Conservation (phyloP, 2,329 filamentous ascomycete species). For the Metarhizium brunneum region DNA sequence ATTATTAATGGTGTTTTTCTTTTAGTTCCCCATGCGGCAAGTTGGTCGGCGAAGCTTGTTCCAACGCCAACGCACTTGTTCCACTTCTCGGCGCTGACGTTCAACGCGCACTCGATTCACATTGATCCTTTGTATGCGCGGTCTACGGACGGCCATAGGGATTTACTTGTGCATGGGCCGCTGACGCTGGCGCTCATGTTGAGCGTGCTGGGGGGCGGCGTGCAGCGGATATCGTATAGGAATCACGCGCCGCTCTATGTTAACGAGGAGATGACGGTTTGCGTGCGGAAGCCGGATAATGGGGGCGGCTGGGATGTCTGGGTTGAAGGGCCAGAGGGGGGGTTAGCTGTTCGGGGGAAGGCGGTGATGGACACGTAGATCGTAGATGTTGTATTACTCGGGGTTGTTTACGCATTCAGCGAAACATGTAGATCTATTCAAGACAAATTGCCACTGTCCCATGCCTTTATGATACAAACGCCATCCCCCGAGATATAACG, state of each 20-base stretch:
- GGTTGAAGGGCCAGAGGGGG: slow-evolving; percentile 53
- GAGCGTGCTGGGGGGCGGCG: slow-evolving; percentile 40
- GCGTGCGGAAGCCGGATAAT: slow-evolving; percentile 39
- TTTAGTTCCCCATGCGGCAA: slow-evolving; percentile 19
- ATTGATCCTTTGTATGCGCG: slow-evolving; percentile 64
- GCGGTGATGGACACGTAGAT: slow-evolving; percentile 15
- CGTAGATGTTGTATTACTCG: background rate
- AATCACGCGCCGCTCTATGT: slow-evolving; percentile 78
- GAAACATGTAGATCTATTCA: background rate
- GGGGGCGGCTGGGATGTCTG: slow-evolving; percentile 48
- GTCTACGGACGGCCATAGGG: slow-evolving; percentile 62
- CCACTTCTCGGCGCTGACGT: slow-evolving; percentile 81
- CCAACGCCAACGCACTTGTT: slow-evolving; percentile 70
- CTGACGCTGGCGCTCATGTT: slow-evolving; percentile 71
- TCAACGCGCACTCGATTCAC: slow-evolving; percentile 90
- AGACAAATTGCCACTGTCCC: background rate
- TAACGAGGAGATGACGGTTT: slow-evolving; percentile 60
- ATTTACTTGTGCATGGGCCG: slow-evolving; percentile 79
- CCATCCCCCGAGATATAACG: background rate
- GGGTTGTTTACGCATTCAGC: background rate
- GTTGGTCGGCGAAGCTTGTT: slow-evolving; percentile 41
- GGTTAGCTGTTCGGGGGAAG: slow-evolving; percentile 54
- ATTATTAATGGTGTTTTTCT: background rate
- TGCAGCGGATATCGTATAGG: slow-evolving; percentile 61
- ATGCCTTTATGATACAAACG: background rate